Evolutionary conservation across 2,329 filamentous ascomycete species (phyloP).

Genomic region (Ophiostoma australiae): DNA sequence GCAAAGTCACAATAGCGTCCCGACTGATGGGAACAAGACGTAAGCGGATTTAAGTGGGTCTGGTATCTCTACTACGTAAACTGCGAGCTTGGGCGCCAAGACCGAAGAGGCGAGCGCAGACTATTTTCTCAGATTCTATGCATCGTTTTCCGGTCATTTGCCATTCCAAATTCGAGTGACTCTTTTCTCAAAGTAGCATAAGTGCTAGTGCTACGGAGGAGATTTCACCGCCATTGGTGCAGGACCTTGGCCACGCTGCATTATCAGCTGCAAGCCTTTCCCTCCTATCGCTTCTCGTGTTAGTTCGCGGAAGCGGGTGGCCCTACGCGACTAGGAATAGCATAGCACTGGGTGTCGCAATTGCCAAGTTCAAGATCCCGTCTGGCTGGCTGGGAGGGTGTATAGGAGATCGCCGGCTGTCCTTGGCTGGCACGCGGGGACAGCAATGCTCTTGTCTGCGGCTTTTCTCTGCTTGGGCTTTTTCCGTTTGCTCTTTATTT

Average conservation of each 20-base stretch:
- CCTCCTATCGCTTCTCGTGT: not conserved
- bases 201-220: not conserved
- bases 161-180: not conserved
- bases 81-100: conserved; percentile 3
- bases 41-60: not conserved
- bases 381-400: not conserved
- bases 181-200: not conserved
- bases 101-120: conserved; percentile 3
- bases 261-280: not conserved
- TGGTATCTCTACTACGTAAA: not conserved
- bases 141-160: not conserved
- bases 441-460: not conserved
- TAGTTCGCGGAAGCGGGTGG: too few relatives aligned
- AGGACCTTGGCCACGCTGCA: not conserved
- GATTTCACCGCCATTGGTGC: not conserved
- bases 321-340: not conserved
- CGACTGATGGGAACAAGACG: not conserved
- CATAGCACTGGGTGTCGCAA: not conserved
- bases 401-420: conserved; percentile 3
- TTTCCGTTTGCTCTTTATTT: not conserved
- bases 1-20: not conserved
- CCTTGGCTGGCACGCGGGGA: not conserved
- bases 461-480: not conserved
- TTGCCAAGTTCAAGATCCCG: not conserved
- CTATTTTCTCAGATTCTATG: not conserved